Evolutionary conservation across 441 rosid genomes (phyloP).

Genomic region (Mallotus japonicus): DNA sequence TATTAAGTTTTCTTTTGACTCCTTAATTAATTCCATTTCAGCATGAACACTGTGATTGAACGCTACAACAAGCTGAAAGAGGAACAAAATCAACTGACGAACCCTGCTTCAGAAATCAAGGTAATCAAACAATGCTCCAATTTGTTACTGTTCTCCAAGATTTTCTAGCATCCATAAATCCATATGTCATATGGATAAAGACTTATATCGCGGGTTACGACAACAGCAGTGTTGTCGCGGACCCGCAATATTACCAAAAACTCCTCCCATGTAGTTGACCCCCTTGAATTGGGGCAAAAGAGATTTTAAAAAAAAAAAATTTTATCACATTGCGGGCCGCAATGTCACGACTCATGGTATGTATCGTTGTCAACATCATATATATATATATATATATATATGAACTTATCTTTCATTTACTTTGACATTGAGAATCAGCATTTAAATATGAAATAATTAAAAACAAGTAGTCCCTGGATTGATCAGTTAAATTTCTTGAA

Average conservation of each 20-base stretch:
- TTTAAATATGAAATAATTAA: background rate
- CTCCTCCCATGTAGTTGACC: too few species aligned
- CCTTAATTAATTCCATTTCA: constrained; percentile 19
- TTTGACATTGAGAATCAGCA: background rate
- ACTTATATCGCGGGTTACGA: too few species aligned
- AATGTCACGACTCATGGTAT: too few species aligned
- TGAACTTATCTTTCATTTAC: background rate
- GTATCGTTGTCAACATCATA: too few species aligned
- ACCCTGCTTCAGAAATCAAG: constrained; percentile 66
- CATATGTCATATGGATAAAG: background rate
- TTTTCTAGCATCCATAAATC: background rate
- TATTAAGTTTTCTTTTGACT: background rate
- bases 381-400: too few species aligned
- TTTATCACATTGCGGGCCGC: too few species aligned
- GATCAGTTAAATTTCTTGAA: too few species aligned
- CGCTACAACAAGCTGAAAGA: constrained; percentile 61
- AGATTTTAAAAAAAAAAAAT: too few species aligned
- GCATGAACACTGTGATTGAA: constrained; percentile 58
- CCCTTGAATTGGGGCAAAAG: too few species aligned
- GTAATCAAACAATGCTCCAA: constrained; percentile 28
- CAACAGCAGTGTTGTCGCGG: too few species aligned
- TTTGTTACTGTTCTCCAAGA: background rate
- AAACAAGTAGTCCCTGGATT: too few species aligned
- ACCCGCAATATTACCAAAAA: too few species aligned
- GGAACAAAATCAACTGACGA: constrained; percentile 50